Evolutionary conservation across 2,329 filamentous ascomycete genomes (phyloP).

Genomic region (Phoma herbarum): DNA sequence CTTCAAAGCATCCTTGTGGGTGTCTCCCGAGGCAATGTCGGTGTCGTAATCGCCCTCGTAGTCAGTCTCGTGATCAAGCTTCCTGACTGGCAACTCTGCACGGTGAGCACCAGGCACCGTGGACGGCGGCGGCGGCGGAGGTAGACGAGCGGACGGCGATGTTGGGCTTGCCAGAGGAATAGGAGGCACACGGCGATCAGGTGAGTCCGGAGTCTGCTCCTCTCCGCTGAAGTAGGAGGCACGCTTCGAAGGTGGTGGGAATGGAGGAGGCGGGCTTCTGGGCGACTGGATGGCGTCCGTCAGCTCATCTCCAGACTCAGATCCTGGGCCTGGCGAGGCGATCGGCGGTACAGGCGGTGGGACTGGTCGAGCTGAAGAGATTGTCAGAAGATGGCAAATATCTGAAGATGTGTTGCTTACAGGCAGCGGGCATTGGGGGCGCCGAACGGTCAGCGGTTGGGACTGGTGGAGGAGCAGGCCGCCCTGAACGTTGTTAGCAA

Average conservation of each 20-base stretch:
- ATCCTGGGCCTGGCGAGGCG: constrained; percentile 76
- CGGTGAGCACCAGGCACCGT: constrained; percentile 51
- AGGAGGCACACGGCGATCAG: constrained; percentile 55
- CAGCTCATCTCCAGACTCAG: constrained; percentile 88
- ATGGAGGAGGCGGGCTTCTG: constrained; percentile 39
- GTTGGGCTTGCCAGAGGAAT: constrained; percentile 61
- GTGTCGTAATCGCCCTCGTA: constrained; percentile 99
- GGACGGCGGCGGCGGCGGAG: constrained; percentile 58
- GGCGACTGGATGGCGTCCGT: constrained; percentile 48
- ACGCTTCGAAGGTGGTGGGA: constrained; percentile 46
- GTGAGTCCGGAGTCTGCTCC: constrained; percentile 38
- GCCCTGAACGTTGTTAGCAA: constrained; percentile 51
- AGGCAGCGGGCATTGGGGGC: constrained; percentile 48
- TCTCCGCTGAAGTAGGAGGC: constrained; percentile 54
- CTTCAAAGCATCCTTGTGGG: constrained; percentile 92
- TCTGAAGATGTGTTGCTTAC: constrained; percentile 36
- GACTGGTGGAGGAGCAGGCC: constrained; percentile 46
- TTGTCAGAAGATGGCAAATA: not conserved
- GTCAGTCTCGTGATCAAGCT: constrained; percentile 76
- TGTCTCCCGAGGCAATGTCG: constrained; percentile 92
- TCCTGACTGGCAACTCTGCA: constrained; percentile 40
- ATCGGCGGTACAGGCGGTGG: constrained; percentile 63
- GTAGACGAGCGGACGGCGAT: constrained; percentile 51
- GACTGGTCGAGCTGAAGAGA: constrained; percentile 67
- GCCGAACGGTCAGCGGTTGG: constrained; percentile 33